Conservation (phyloP, 352 stramenopile genomes). For the Pythium myriotylum region DNA sequence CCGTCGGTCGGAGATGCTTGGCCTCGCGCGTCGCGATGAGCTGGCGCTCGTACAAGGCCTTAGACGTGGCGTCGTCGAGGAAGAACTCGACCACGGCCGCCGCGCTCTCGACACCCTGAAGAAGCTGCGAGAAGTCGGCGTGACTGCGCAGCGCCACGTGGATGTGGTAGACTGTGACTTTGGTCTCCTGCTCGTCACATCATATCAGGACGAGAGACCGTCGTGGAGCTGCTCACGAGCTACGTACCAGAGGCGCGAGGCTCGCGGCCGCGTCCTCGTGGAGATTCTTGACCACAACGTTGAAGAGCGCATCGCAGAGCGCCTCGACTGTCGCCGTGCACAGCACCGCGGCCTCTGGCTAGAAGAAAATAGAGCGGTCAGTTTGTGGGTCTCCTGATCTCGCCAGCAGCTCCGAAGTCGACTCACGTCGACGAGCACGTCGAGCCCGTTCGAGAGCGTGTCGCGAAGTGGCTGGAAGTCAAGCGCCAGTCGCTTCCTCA, state of each 20-base stretch:
- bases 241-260: slow-evolving; percentile 35
- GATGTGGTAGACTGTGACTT: slow-evolving; percentile 55
- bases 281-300: slow-evolving; percentile 44
- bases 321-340: slow-evolving; percentile 59
- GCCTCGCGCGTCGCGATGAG: slow-evolving; percentile 46
- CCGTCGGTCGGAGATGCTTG: slow-evolving; percentile 37
- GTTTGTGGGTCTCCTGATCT: too few species aligned
- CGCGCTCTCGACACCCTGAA: slow-evolving; percentile 39
- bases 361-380: not conserved
- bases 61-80: slow-evolving; percentile 51
- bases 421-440: slow-evolving; percentile 49
- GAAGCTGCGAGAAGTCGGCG: slow-evolving; percentile 38
- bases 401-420: not conserved
- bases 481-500: slow-evolving; percentile 54
- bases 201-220: too few species aligned
- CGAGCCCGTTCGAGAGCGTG: slow-evolving; percentile 49
- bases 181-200: slow-evolving; percentile 39
- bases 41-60: slow-evolving; percentile 41
- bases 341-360: slow-evolving; percentile 55
- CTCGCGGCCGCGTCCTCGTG: slow-evolving; percentile 33
- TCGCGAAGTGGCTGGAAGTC: slow-evolving; percentile 55
- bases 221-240: too few species aligned
- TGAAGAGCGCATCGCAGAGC: slow-evolving; percentile 56
- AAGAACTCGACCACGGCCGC: slow-evolving; percentile 50
- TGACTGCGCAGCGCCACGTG: slow-evolving; percentile 55